Percentiles rank a stretch among this genome's conserved stretches.
Evolutionary conservation across 306 rosid species (phyloP).

Genomic region (Begonia masoniana): DNA sequence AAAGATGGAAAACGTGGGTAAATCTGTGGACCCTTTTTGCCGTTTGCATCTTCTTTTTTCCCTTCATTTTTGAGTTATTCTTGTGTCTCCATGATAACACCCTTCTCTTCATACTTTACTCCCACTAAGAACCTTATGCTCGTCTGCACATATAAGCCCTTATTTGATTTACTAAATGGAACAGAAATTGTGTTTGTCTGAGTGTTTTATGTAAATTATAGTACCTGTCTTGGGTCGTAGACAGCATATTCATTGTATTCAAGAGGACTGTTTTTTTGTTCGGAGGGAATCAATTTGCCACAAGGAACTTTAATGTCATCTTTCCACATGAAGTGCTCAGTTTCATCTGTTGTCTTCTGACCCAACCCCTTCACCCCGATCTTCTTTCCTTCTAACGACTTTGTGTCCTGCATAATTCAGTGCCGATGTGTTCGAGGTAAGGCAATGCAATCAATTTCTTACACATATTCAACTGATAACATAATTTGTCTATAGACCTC

Average conservation of each 20-base stretch:
- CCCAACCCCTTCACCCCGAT: constrained; percentile 60
- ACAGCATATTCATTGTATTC: constrained; percentile 73
- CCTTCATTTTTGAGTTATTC: constrained; percentile 15
- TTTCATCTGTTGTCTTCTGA: constrained; percentile 58
- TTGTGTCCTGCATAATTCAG: constrained; percentile 34
- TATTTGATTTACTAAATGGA: constrained; percentile 1
- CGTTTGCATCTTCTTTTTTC: not conserved
- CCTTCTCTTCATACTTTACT: constrained; percentile 60
- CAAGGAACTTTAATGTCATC: constrained; percentile 74
- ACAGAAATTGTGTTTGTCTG: not conserved
- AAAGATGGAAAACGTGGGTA: not conserved
- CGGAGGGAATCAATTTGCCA: constrained; percentile 47
- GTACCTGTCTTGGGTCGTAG: constrained; percentile 69
- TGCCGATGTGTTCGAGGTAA: too few relatives aligned
- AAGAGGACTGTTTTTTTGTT: constrained; percentile 44
- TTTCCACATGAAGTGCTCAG: constrained; percentile 71
- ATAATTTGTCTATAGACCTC: constrained; percentile 20
- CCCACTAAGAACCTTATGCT: constrained; percentile 66
- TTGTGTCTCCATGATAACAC: constrained; percentile 28
- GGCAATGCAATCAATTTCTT: too few relatives aligned
- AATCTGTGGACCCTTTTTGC: not conserved
- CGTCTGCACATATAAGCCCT: constrained; percentile 21
- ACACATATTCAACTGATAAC: not conserved
- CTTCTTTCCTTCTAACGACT: constrained; percentile 47
- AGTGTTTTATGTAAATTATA: not conserved